A percentile compares a stretch with the other conserved stretches of the same genome.
These are phyloP conservation scores for Petasospora fabianii DNA, from an alignment of 1,139 yeast genomes.

Conservation along the genomic window DNA sequence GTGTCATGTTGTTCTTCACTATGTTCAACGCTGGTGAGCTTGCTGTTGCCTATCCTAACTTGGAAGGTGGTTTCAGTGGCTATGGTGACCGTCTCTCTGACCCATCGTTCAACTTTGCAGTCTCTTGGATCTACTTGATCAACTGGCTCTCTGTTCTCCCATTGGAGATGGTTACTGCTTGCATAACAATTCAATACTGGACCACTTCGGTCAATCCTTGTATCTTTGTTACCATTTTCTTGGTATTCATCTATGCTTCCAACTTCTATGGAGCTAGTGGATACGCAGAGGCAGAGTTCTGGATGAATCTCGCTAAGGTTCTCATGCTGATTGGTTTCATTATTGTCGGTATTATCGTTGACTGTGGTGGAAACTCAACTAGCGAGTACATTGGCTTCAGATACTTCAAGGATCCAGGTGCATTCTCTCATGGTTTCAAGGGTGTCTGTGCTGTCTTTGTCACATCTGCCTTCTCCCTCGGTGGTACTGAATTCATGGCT, in stretches of 20 bases:
- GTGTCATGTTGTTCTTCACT: conserved; percentile 55
- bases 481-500: conserved; percentile 79
- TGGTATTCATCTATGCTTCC: conserved; percentile 42
- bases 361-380: conserved; percentile 55
- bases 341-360: conserved; percentile 52
- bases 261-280: conserved; percentile 63
- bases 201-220: conserved; percentile 46
- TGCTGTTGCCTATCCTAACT: conserved; percentile 63
- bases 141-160: conserved; percentile 77
- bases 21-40: conserved; percentile 70
- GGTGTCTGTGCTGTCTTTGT: conserved; percentile 82
- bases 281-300: conserved; percentile 66
- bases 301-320: conserved; percentile 52
- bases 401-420: conserved; percentile 50
- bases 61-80: conserved; percentile 68
- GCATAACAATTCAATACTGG: conserved; percentile 66
- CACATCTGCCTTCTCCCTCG: conserved; percentile 78
- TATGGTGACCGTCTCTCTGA: conserved; percentile 66
- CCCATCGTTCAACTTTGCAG: conserved; percentile 69
- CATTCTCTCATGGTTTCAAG: conserved; percentile 63
- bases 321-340: conserved; percentile 55
- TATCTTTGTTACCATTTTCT: conserved; percentile 56
- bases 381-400: conserved; percentile 50
- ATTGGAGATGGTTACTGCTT: conserved; percentile 68
- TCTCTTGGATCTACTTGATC: conserved; percentile 71